Base-by-base conservation (phyloP, 352 stramenopile genomes). In the Sclerospora graminicola region DNA sequence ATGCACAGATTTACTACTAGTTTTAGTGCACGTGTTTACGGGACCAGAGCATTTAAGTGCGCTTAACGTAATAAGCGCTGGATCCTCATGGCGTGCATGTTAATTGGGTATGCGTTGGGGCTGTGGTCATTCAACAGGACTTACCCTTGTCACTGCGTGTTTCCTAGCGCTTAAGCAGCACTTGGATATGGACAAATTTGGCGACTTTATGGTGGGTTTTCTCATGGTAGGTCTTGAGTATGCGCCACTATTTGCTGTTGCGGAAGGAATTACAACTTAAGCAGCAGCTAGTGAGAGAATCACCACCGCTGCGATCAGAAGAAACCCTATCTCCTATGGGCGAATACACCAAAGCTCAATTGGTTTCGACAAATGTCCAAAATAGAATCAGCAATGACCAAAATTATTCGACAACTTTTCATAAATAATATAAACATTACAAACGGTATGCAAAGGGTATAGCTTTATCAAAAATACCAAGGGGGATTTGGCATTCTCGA, bases 31-130 rank as follows among this genome's bases (percentile, higher is more conserved):
- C 23, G 68, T 81, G 31, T 48, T 81, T 4, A 81, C 68, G 1
- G 68, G 66, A 0, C 85, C 85, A 2, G 84, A 95, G 52, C 85
- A 96, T 57, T 63, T 96, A n/a, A 85, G 72, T 23, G 83, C 84
- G 14, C 60, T 95, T 8, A 86, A 84, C 26, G 91, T 89, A 35
- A 59, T 95, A 3, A 88, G 66, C 45, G 76, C 79, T 0, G 74
- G 68, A 1, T 79, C 66, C 0, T 88, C 69, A 26, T 82, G 63
- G 53, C 66, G 64, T 18, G 81, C 79, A 18, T 92, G 86, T 41
- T 66, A 73, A 21, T 57, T 95, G 6, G 83, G 83, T 13, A 69
- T 95, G 51, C 75, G 78, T 57, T 96, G 84, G 86, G 86, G 86
- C n/a, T 67, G 86, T 33, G 84, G 84, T 33, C 84, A 95, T 54